phyloP scores from a whole-genome alignment of 1,284 basidiomycete species.

The Sphaerobolus stellatus region DNA sequence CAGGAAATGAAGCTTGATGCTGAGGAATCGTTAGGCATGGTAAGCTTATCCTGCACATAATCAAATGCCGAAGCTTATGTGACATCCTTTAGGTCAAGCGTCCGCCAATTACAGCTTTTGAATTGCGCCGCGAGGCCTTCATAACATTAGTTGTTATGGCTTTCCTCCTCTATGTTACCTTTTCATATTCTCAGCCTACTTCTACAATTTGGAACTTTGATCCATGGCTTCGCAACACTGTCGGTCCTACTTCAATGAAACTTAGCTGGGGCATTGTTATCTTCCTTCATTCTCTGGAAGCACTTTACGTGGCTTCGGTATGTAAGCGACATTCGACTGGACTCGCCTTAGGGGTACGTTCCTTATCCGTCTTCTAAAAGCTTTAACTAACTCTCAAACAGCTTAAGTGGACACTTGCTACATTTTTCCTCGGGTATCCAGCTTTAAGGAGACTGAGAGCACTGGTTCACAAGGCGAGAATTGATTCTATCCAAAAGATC shows the following conservation, averaged over 20 bases:
- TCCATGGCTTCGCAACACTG: constrained; percentile 1
- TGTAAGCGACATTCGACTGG: constrained; percentile 59
- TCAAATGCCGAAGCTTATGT: not conserved
- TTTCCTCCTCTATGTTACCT: constrained; percentile 41
- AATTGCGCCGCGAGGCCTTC: constrained; percentile 35
- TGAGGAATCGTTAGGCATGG: constrained; percentile 74
- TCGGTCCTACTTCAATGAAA: constrained; percentile 21
- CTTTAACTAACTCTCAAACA: constrained; percentile 28
- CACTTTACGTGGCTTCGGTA: constrained; percentile 51
- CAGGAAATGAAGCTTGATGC: constrained; percentile 72
- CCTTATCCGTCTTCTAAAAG: constrained; percentile 6
- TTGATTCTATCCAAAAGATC: constrained; percentile 72
- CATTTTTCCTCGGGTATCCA: constrained; percentile 53
- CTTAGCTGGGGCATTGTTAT: constrained; percentile 31
- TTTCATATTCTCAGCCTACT: constrained; percentile 32
- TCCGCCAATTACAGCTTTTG: constrained; percentile 60
- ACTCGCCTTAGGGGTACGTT: constrained; percentile 47
- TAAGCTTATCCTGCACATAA: constrained; percentile 29
- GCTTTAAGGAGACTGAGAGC: constrained; percentile 52
- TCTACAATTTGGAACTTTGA: constrained; percentile 18
- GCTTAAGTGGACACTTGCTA: constrained; percentile 51
- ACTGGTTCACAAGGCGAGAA: constrained; percentile 62
- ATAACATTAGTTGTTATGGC: constrained; percentile 24
- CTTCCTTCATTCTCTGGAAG: constrained; percentile 49
- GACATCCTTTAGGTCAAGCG: constrained; percentile 49